These are phyloP conservation scores for Cladosporium colombiae DNA, from an alignment of 2,329 filamentous ascomycete species.

Conservation along the genomic window DNA sequence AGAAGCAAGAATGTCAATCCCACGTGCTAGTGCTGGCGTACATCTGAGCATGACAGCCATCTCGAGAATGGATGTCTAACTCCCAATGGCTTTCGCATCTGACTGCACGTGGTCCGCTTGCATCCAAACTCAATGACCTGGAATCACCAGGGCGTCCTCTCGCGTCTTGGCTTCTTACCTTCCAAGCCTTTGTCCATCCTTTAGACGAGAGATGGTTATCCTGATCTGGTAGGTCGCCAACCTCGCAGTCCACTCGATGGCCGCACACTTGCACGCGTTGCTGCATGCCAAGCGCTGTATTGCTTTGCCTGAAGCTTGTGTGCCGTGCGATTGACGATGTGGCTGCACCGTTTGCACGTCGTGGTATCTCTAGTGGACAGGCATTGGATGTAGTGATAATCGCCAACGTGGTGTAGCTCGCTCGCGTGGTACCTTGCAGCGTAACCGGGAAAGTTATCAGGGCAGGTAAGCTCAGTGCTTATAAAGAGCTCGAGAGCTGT, in stretches of 20 bases:
- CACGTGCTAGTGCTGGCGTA: background rate
- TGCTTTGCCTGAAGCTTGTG: constrained; percentile 20
- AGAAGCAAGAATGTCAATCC: background rate
- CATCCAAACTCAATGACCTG: background rate
- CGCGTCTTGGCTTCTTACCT: constrained; percentile 13
- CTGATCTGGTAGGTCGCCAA: constrained; percentile 14
- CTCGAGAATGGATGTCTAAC: background rate
- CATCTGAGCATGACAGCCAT: background rate
- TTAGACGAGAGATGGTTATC: constrained; percentile 1
- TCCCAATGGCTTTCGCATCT: constrained; percentile 15
- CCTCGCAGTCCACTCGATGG: constrained; percentile 12
- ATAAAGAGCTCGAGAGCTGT: constrained; percentile 12
- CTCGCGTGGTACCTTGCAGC: constrained; percentile 17
- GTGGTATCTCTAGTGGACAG: constrained; percentile 3
- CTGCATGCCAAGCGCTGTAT: constrained; percentile 16
- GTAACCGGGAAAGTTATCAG: constrained; percentile 4
- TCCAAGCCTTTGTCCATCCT: constrained; percentile 13
- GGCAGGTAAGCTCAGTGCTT: background rate
- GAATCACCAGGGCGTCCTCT: background rate
- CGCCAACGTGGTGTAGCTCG: constrained; percentile 4
- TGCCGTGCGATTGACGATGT: constrained; percentile 14
- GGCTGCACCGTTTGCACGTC: constrained; percentile 5
- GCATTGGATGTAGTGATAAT: constrained; percentile 11
- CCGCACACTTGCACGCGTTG: constrained; percentile 10
- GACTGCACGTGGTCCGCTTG: constrained; percentile 12